These are phyloP conservation scores for Globisporangium nagaii DNA, from an alignment of 352 stramenopile genomes.

Conservation along the genomic window DNA sequence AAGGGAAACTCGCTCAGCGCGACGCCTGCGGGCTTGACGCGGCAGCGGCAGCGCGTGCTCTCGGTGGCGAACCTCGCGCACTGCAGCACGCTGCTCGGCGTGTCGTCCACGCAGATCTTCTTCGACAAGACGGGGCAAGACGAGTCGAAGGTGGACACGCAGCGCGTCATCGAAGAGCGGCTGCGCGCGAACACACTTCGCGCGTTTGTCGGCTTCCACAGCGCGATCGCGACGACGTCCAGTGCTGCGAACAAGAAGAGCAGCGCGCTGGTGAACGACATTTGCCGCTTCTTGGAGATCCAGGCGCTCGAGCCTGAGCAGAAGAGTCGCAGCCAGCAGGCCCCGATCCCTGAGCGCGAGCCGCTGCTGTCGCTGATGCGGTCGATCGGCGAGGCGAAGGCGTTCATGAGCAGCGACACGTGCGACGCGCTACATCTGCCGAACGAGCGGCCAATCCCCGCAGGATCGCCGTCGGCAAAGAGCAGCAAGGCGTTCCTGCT, in stretches of 20 bases:
- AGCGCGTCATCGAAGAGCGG: constrained; percentile 30
- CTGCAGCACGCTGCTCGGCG: constrained; percentile 31
- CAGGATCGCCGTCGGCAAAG: not conserved
- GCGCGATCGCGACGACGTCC: constrained; percentile 37
- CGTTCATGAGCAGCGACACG: constrained; percentile 64
- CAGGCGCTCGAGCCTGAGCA: not conserved
- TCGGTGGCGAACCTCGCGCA: constrained; percentile 51
- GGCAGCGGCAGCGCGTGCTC: constrained; percentile 47
- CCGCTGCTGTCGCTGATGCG: constrained; percentile 33
- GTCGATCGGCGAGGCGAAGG: constrained; percentile 31
- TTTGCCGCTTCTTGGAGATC: constrained; percentile 27
- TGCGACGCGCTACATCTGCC: constrained; percentile 46
- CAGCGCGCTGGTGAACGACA: constrained; percentile 25
- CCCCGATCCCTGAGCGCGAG: constrained; percentile 36
- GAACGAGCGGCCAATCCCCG: constrained; percentile 37
- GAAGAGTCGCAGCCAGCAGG: not conserved
- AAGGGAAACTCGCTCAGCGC: not conserved
- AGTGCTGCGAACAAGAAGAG: constrained; percentile 15
- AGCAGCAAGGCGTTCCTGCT: constrained; percentile 28
- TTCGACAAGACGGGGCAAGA: constrained; percentile 5
- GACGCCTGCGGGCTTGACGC: constrained; percentile 49
- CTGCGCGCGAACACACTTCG: constrained; percentile 54
- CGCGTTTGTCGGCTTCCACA: constrained; percentile 68
- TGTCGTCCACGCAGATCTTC: constrained; percentile 14
- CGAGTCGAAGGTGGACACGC: constrained; percentile 4